Evolutionary conservation across 441 rosid species (phyloP), one percentile per base, ranked within the genome.

Genomic region (Omphalea diandra): DNA sequence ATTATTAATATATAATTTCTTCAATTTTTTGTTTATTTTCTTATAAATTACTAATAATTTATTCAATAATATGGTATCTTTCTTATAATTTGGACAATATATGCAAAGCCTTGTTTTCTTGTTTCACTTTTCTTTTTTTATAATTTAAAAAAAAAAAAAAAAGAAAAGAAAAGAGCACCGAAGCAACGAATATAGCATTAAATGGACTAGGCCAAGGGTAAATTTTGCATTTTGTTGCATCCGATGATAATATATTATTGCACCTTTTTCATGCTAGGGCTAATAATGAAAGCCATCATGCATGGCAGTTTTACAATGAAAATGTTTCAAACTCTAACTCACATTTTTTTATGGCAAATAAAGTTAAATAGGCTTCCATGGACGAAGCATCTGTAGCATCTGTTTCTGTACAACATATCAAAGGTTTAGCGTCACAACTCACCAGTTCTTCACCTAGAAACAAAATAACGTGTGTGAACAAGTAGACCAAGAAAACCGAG

Each of bases 341-440:
- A n/a, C 8, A n/a, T 44, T 31, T 9, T 27, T 27, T 0, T 31
- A 4, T 53, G 5, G 49, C 20, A 17, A 12, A 38, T 8, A 53
- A 38, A 36, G 5, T 53, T 24, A 0, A 10, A 53, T 3, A 38
- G 22, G 70, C 47, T 24, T 67, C 38, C 27, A n/a, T n/a, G n/a
- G n/a, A n/a, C n/a, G n/a, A 27, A 20, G 17, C n/a, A 12, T 29
- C 29, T 27, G 22, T 56, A n/a, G 53, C 5, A 12, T n/a, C 20
- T 20, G 1, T 32, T 40, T 55, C 54, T 68, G 55, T 68, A 46
- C 71, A 41, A 44, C 40, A 41, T 38, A 17, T 29, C 31, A n/a
- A n/a, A 56, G 54, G 49, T 40, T 26, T 4, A 27, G 59, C 0
- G 35, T 8, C 60, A 7, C 15, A 20, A 14, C n/a, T n/a, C n/a